phyloP scores from a whole-genome alignment of 176 grass and related monocot species.

The Oryza longistaminata region DNA sequence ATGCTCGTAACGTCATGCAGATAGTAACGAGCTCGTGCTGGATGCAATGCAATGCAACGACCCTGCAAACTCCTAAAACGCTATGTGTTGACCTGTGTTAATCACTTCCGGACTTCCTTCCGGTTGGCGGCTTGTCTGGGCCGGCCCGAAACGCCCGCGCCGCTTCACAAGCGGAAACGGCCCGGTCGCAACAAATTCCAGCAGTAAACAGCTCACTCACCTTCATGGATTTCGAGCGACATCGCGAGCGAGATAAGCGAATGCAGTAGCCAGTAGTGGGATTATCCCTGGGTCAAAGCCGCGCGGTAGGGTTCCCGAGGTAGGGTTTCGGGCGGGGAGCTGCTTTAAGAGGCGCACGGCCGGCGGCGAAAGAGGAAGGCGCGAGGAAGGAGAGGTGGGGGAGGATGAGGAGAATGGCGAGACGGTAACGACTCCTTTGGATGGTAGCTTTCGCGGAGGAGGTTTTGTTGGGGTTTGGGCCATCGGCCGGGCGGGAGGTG shows the following conservation, averaged over 20 bases:
- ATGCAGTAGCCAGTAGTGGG: neutral
- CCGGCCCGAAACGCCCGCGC: neutral
- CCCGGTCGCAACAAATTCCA: slow-evolving; percentile 27
- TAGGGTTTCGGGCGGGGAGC: slow-evolving; percentile 35
- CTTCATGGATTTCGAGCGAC: slow-evolving; percentile 63
- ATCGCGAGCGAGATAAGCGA: slow-evolving; percentile 32
- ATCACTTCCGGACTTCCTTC: neutral
- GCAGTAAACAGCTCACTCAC: slow-evolving; percentile 7
- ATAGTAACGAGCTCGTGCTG: neutral
- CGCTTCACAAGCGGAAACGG: neutral
- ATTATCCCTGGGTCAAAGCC: neutral
- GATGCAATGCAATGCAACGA: neutral
- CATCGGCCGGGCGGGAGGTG: neutral
- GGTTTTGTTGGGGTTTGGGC: slow-evolving; percentile 47
- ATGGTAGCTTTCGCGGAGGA: neutral
- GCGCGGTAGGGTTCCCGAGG: slow-evolving; percentile 21
- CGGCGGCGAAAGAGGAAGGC: slow-evolving; percentile 43
- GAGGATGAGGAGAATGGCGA: slow-evolving; percentile 36
- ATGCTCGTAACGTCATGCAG: neutral
- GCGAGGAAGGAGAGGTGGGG: slow-evolving; percentile 50
- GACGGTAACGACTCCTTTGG: slow-evolving; percentile 46
- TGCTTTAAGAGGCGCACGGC: slow-evolving; percentile 20
- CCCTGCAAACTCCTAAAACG: neutral
- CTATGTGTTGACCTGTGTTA: neutral
- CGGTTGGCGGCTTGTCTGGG: neutral